Evolutionary conservation across 2,329 filamentous ascomycete species (phyloP), one percentile per base, ranked within the genome.

Genomic region (Cercospora beticola): DNA sequence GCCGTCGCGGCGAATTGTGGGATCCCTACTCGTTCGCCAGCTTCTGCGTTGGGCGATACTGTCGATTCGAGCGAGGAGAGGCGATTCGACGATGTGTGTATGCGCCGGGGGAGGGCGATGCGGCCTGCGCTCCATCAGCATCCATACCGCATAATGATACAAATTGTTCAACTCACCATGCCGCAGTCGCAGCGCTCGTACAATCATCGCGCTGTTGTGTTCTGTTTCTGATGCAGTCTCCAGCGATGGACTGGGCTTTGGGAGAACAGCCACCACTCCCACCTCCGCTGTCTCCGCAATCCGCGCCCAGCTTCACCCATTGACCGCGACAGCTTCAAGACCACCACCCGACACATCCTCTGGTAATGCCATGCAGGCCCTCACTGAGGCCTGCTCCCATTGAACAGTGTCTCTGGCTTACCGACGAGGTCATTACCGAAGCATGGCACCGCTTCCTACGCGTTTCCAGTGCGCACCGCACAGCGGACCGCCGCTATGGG

Each of bases 331-430:
- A 21, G 56, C 56, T 59, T 3, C 36, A n/a, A 3, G 9, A 43
- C 12, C 36, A 21, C 12, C 21, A 46, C 16, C 14, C 23, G 14
- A 23, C 43, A 63, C 67, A 64, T 67, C 2, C 49, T 43, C 14
- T 23, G 49, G 23, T 65, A 67, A 79, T 78, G 76, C 72, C 71
- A 72, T 71, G 69, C 68, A 71, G 70, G 65, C 57, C 69, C 60
- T 65, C 64, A 49, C 67, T 63, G 65, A 71, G 65, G 62, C 68
- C 60, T 52, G 69, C 65, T 58, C 66, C 58, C 61, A 58, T 68
- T 54, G 65, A 67, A 73, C 67, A 84, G 86, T 62, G 79, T 81
- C 75, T 89, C 72, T 90, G 88, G 87, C 83, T 90, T 70, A 84
- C 85, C 31, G 88, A 91, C 73, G 82, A 86, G 57, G 72, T 86